Percentiles rank a stretch among this genome's conserved stretches.
Evolutionary conservation across 306 rosid genomes (phyloP).

Genomic region (Pachyrhizus erosus): DNA sequence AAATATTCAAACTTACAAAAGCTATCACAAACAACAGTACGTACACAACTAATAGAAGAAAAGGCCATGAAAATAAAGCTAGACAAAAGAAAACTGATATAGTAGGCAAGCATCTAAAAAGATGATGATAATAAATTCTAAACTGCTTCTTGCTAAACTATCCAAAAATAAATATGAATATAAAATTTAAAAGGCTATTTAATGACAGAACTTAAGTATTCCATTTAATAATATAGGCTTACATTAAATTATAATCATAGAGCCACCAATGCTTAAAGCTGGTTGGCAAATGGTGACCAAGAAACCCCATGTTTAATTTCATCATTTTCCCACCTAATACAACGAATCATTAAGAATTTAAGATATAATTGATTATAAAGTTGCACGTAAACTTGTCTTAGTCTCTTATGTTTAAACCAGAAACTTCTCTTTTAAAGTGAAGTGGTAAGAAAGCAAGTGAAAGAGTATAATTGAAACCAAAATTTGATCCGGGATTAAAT

Average conservation of each 20-base stretch:
- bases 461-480: neutral
- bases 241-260: neutral
- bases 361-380: neutral
- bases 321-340: neutral
- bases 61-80: neutral
- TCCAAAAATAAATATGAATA: neutral
- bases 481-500: neutral
- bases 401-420: neutral
- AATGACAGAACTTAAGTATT: slow-evolving; percentile 10
- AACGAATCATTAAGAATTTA: neutral
- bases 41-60: neutral
- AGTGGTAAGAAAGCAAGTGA: neutral
- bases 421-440: neutral
- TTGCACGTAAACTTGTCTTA: neutral
- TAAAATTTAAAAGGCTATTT: neutral
- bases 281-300: neutral
- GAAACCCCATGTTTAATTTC: neutral
- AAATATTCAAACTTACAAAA: slow-evolving; percentile 1
- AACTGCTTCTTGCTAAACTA: neutral
- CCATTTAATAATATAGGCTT: neutral
- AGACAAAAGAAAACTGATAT: slow-evolving; percentile 15
- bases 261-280: neutral
- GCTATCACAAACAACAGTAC: slow-evolving; percentile 5
- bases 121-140: neutral
- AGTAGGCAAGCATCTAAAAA: neutral